These are phyloP conservation scores for Scheffersomyces stipitis DNA, from an alignment of 805 yeast genomes.

Conservation along the genomic window DNA sequence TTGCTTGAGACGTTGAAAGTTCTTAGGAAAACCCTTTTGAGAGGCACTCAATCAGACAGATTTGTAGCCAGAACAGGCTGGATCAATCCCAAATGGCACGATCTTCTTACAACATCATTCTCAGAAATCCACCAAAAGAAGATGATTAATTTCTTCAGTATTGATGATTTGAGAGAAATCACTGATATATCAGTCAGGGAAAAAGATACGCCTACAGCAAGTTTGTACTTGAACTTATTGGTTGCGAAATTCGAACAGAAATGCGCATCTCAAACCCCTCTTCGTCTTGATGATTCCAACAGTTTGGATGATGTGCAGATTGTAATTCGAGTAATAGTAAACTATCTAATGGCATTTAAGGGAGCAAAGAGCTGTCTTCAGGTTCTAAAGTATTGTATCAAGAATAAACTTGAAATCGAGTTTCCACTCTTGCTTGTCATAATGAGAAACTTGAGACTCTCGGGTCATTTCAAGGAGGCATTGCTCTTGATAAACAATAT, in stretches of 20 bases:
- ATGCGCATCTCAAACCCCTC: constrained; percentile 9
- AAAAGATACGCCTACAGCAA: constrained; percentile 31
- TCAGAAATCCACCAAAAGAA: constrained; percentile 16
- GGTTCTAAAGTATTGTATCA: constrained; percentile 32
- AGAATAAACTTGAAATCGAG: constrained; percentile 23
- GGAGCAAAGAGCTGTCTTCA: constrained; percentile 32
- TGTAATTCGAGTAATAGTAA: constrained; percentile 27
- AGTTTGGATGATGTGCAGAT: constrained; percentile 22
- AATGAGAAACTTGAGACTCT: constrained; percentile 28
- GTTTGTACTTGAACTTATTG: constrained; percentile 34
- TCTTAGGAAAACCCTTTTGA: constrained; percentile 22
- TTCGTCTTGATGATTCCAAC: constrained; percentile 12
- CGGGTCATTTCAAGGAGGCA: constrained; percentile 33
- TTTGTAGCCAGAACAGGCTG: constrained; percentile 38
- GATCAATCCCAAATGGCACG: constrained; percentile 37
- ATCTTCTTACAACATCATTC: constrained; percentile 19
- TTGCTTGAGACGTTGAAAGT: constrained; percentile 10
- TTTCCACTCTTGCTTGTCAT: constrained; percentile 25
- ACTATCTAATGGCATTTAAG: constrained; percentile 37
- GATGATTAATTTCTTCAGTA: constrained; percentile 32
- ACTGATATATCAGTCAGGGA: constrained; percentile 20
- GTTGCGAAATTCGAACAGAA: constrained; percentile 36
- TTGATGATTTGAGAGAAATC: constrained; percentile 24
- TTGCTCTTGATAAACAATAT: constrained; percentile 32
- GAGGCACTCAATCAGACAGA: constrained; percentile 31